Evolutionary conservation across 495 filamentous ascomycete genomes (phyloP), one percentile per base, ranked within the genome.

Genomic region (Cetradonia linearis): DNA sequence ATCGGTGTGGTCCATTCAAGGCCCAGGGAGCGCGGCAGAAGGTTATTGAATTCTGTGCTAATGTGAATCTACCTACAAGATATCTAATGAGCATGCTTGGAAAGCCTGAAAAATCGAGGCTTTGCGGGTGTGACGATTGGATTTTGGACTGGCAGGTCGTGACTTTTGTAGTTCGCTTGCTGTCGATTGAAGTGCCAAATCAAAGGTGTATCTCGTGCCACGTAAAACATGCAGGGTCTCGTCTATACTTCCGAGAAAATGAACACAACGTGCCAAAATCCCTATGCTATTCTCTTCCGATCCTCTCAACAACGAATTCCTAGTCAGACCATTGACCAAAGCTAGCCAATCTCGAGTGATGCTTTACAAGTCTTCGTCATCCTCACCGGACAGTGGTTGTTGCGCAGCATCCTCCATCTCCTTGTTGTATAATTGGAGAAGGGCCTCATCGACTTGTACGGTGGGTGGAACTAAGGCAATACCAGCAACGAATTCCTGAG

Each of bases 331-430:
- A 36, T 1, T 38, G 30, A 31, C 6, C 34, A 56, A 18, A 40
- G 34, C 31, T 8, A 40, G 57, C 34, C 37, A 25, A 20, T n/a
- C 10, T 25, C 7, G 50, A 46, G 20, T 47, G 55, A 46, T 59
- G 57, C 57, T 71, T 72, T 83, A 87, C 74, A 86, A 76, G 71
- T 86, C 84, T 63, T 88, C 81, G 66, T 96, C 91, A 64, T 96
- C 92, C 81, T 99, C 93, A 67, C 92, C 91, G 60, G 93, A 94
- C 58, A 99, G 87, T 66, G 94, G 91, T 83, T 85, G 80, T 27
- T 81, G 63, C 47, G 87, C 83, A 54, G 93, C 93, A 58, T 80
- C 84, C 57, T 81, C 72, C 88, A 99, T 95, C 81, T 99, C 93
- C 72, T 83, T 75, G 72, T 85, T 74, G 82, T 95, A 95, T 76